Base-by-base conservation (phyloP, 108 stramenopile species). In the Aurantiochytrium sp. region DNA sequence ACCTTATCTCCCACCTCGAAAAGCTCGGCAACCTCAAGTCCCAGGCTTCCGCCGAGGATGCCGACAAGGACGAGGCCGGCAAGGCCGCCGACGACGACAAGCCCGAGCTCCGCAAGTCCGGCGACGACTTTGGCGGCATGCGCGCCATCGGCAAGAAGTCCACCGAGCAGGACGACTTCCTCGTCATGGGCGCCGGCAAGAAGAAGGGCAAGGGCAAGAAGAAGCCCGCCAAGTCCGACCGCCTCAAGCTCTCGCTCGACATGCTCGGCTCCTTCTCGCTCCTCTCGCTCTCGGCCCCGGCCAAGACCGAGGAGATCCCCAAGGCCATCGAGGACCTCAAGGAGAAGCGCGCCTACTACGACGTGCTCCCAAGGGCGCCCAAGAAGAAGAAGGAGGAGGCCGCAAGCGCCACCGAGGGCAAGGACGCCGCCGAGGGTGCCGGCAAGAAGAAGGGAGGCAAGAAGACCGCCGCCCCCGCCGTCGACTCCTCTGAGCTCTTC, bases 1-100 rank as follows among this genome's bases (percentile, higher is more conserved):
- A 96, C 91, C 94, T 98, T 55, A 96, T 95, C 15, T 92, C 96
- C 59, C 96, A 95, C 89, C 92, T 96, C 88, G 90, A 94, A 45
- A 92, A 91, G 42, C 95, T 94, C 30, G 95, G 41, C 31, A 42
- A 65, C 4, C 8, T 65, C 59, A 65, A 65, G 59, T 15, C 50
- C 3, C 50, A 52, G 50, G 19, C 53, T 54, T 54, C 53, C 53
- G 53, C 17, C 21, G 68, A 22, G 21, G 31, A 37, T 36, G 3
- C 21, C 24, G 41, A 15, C 0, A 5, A 96, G 87, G 87, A 95
- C 24, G 55, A 37, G 21, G 89, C 81, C 53, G 36, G 54, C 30
- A 85, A 86, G 34, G 55, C 86, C 36, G 81, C 59, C 36, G 73
- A 68, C 31, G 48, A 91, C 32, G 92, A 89, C 85, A 15, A 73